Percentiles rank a stretch among this genome's conserved stretches.
These are phyloP conservation scores for Colletotrichum spaethianum DNA, from an alignment of 2,329 filamentous ascomycete genomes.

Conservation along the genomic window DNA sequence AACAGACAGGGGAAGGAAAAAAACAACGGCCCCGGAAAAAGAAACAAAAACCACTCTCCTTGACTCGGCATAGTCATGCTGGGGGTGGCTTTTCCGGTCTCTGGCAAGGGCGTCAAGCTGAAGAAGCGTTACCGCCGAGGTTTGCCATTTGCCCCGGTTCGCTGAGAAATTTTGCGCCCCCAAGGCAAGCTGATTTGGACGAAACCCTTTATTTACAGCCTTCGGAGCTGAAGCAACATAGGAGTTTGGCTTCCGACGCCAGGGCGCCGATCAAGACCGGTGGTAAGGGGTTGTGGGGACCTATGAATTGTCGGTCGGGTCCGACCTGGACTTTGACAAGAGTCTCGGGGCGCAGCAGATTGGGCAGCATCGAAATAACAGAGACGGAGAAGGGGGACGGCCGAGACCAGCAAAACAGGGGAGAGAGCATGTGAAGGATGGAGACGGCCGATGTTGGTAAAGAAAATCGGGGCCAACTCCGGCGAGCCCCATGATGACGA, in stretches of 20 bases:
- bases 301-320: constrained; percentile 22
- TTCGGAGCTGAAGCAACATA: constrained; percentile 8
- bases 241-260: constrained; percentile 9
- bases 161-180: not conserved
- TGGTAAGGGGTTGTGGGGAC: constrained; percentile 4
- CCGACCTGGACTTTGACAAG: constrained; percentile 10
- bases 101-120: constrained; percentile 3
- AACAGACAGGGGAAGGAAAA: too few relatives aligned
- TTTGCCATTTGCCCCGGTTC: constrained; percentile 1
- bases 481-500: constrained; percentile 27
- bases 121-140: constrained; percentile 22
- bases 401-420: constrained; percentile 10
- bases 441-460: constrained; percentile 26
- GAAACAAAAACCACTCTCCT: not conserved
- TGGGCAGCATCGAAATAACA: constrained; percentile 19
- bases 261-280: constrained; percentile 8
- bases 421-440: constrained; percentile 32
- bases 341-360: constrained; percentile 12
- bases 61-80: constrained; percentile 8
- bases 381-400: constrained; percentile 18
- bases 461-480: constrained; percentile 19
- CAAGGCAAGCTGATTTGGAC: not conserved
- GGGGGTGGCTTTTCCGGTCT: not conserved
- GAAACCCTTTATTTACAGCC: constrained; percentile 1
- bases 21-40: not conserved